Evolutionary conservation across 257 asterid species (phyloP), one percentile per base, ranked within the genome.

Genomic region (Solanum gandarillasii): DNA sequence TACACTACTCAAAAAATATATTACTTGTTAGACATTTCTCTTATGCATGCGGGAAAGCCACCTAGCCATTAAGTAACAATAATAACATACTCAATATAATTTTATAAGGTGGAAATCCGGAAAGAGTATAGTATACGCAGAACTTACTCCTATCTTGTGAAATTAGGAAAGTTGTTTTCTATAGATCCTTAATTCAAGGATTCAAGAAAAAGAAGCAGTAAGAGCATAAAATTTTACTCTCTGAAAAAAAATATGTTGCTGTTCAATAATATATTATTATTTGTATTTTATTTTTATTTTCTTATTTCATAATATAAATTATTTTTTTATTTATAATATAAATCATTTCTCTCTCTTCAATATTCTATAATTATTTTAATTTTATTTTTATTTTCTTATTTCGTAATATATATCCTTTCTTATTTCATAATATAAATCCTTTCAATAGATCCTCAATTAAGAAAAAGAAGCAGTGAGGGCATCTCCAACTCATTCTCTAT

Each of bases 91-190:
- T 0, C 21, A 68, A 1, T 13, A 68, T 27, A 27, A 68, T 68
- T 2, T 8, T 2, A 27, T 0, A 13, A 10, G 0, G 13, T 41
- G 1, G 41, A 5, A 0, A 18, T 68, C 2, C 13, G 0, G 0
- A 14, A 0, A 68, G 5, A 6, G 36, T 27, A 13, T 1, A 68
- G 5, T 29, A 0, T 68, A 13, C 5, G 3, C 0, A 27, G 1
- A 29, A 16, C 36, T 27, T 68, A 68, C 36, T 8, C 9, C 21
- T 68, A 12, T 29, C 20, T 25, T 5, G 1, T 67, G 4, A 67
- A 6, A 31, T 27, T 68, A 3, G 0, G 75, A 1, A 68, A 5
- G 5, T 29, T 12, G 0, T 68, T 68, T 6, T 29, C 21, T 0
- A 27, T 68, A 27, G 3, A 27, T 27, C 5, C 11, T 68, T 2